Base-by-base conservation (phyloP, 2,329 filamentous ascomycete genomes). In the Epichloe coenophiala region DNA sequence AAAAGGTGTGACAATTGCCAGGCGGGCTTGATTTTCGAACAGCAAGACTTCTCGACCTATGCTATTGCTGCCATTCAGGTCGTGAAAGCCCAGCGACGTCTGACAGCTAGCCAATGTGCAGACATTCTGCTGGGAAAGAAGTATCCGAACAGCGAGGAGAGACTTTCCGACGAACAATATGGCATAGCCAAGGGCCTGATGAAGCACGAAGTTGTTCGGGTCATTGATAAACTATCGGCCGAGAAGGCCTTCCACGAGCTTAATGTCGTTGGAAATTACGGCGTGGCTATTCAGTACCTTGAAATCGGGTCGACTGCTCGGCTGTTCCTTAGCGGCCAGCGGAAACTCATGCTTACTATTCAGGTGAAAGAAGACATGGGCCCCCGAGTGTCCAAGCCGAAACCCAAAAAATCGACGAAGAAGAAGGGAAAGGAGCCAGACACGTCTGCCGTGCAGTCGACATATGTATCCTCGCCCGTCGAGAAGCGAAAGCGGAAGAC, bases 1-100 rank as follows among this genome's bases (percentile, higher is more conserved):
- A 74, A 77, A 47, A 77, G 76, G 1, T 98, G 93, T 66, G 94
- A 98, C 70, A 97, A 95, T 63, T 98, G 93, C 73, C 80, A 76
- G 56, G 86, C 83, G 3, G 81, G 80, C 23, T 73, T 78, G 44
- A 75, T 76, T 3, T 93, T 88, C 60, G 81, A 89, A 58, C 73
- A 77, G 48, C 75, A 80, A 52, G 89, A 97, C 66, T 85, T 91
- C 58, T 89, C 87, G 12, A 69, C 81, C 15, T 80, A 86, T 59
- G 91, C 90, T 6, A 68, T 77, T 51, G 77, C 81, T 49, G 87
- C 83, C 3, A 73, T 97, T 47, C 71, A 72, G 31, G 75, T 95
- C 47, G 81, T 95, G 23, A 68, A 75, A 52, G 68, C 82, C 5
- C 71, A 79, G 57, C 61, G 70, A 2, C 67, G 78, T 37, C 76